Base-by-base conservation (phyloP, 257 asterid genomes). In the Ehretia macrophylla region DNA sequence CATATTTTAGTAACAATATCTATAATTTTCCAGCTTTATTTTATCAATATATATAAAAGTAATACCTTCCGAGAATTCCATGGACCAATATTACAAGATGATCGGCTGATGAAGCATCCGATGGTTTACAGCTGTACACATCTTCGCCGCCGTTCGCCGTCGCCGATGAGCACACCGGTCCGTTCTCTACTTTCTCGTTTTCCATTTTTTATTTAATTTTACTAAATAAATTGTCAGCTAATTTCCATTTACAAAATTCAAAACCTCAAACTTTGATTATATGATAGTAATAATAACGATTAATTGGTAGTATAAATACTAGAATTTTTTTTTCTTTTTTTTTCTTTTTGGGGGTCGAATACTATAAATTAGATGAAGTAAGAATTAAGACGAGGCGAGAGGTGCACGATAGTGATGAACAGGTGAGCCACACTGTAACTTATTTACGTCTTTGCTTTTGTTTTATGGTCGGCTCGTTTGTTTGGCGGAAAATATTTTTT, bases 31-130 rank as follows among this genome's bases (percentile, higher is more conserved):
- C n/a, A n/a, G n/a, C n/a, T n/a, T n/a, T n/a, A n/a, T n/a, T n/a
- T n/a, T 38, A 38, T 38, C 44, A 5, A 38, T 51, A 14, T 16
- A 48, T 48, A 8, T 16, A 35, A 18, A 17, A 40, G 11, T 37
- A 16, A 17, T 75, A 92, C 99, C 99, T 93, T 64, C 99, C 99
- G 5, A 93, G 95, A 71, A 93, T 93, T 53, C 99, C 99, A 59
- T 93, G 99, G 46, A 93, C 94, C 96, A 93, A 77, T 52, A 93
- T 77, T 60, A 93, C 92, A 8, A 93, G 97, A 79, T 93, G 99
- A 87, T 87, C 97, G 35, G 95, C 97, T 6, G 89, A 72, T 0
- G 79, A 69, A 64, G 72, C 83, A 67, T 88, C 89, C 49, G 90
- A 78, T 5, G 70, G 62, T 48, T 71, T 79, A 65, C 73, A 77